Evolutionary conservation across 1,284 basidiomycete genomes (phyloP).

Genomic region (Cryptococcus jaspeensis): DNA sequence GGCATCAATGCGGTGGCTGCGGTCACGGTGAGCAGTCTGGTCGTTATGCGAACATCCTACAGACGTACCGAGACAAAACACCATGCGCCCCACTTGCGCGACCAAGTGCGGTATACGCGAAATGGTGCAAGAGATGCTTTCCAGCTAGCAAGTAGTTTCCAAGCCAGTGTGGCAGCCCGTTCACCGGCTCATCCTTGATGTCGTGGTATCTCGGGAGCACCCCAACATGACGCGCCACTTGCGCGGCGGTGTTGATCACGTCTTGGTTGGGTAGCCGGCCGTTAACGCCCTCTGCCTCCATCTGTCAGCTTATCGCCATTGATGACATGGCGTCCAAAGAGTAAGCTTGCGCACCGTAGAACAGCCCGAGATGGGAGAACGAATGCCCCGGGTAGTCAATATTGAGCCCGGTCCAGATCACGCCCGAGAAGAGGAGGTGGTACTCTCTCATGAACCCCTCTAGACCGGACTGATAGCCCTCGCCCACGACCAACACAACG

Average conservation of each 20-base stretch:
- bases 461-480: constrained; percentile 85
- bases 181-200: constrained; percentile 57
- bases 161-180: constrained; percentile 3
- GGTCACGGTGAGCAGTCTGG: background rate
- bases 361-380: constrained; percentile 87
- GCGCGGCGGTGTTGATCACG: constrained; percentile 75
- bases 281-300: constrained; percentile 80
- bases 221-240: constrained; percentile 69
- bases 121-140: constrained; percentile 41
- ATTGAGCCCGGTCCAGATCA: constrained; percentile 92
- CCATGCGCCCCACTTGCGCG: constrained; percentile 52
- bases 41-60: background rate
- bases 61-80: constrained; percentile 36
- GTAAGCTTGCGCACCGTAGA: constrained; percentile 66
- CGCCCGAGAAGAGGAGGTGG: constrained; percentile 70
- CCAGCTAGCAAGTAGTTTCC: constrained; percentile 27
- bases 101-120: constrained; percentile 43
- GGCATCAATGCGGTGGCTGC: constrained; percentile 88
- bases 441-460: constrained; percentile 87
- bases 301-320: background rate
- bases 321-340: no score
- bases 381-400: constrained; percentile 97
- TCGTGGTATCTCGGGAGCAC: constrained; percentile 76
- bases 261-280: constrained; percentile 96
- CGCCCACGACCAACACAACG: constrained; percentile 83